A percentile compares a stretch with the other conserved stretches of the same genome.
Evolutionary conservation across 225 moss, liverwort and hornwort genomes (phyloP).

Genomic region (Bryoerythrophyllum caledonicum): DNA sequence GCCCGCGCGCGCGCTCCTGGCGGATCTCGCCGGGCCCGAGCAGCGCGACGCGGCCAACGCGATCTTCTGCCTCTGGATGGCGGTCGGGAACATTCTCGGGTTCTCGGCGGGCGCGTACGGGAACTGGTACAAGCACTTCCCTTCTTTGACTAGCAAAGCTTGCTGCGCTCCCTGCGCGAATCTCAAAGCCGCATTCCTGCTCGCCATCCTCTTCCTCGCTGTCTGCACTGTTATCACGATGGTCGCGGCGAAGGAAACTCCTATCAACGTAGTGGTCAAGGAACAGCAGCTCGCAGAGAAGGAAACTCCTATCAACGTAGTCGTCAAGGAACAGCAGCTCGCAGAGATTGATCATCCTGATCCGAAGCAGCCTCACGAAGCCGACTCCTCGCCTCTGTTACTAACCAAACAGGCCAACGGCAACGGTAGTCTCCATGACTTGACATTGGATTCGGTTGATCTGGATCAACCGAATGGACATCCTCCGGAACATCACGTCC

Average conservation of each 20-base stretch:
- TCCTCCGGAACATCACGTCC: neutral
- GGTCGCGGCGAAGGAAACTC: conserved; percentile 63
- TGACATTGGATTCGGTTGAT: conserved; percentile 28
- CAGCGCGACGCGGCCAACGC: conserved; percentile 82
- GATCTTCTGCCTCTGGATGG: conserved; percentile 89
- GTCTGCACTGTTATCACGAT: conserved; percentile 70
- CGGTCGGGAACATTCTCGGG: conserved; percentile 84
- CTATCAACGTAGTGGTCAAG: conserved; percentile 19
- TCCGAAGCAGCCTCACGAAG: conserved; percentile 16
- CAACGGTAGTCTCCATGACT: conserved; percentile 32
- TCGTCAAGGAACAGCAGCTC: conserved; percentile 32
- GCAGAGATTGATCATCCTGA: conserved; percentile 3
- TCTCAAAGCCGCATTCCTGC: conserved; percentile 83
- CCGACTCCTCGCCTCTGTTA: conserved; percentile 38
- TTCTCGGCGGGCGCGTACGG: conserved; percentile 83
- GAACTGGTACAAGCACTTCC: conserved; percentile 72
- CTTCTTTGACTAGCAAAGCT: conserved; percentile 64
- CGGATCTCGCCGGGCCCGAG: conserved; percentile 69
- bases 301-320: conserved; percentile 49
- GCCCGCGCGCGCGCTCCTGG: conserved; percentile 82
- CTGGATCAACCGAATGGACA: conserved; percentile 27
- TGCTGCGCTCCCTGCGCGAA: conserved; percentile 90
- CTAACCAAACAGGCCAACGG: conserved; percentile 28
- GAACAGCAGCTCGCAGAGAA: conserved; percentile 37
- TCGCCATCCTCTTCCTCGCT: conserved; percentile 69